Evolutionary conservation across 768 basidiomycete genomes (phyloP), one percentile per base, ranked within the genome.

Genomic region (Hydnum rufescens): DNA sequence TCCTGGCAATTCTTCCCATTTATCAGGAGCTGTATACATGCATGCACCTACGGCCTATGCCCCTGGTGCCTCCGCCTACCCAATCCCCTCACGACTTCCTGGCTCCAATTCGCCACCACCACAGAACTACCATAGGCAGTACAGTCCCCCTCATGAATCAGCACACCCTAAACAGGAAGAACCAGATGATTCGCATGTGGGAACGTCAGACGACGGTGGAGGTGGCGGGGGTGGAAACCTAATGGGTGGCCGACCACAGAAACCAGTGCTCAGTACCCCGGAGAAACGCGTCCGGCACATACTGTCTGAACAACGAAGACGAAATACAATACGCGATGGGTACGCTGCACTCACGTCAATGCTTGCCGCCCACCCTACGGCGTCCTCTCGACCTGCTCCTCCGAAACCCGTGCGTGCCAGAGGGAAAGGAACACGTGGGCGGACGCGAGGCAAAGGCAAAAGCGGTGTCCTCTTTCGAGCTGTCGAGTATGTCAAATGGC

Each of bases 281-380:
- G 85, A 92, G 65, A 88, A 89, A 61, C 75, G 87, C 8, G 74
- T 86, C 16, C 89, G 90, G 63, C 87, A 93, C 68, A 90, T 93
- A 70, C 79, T 87, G 75, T 88, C 85, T 4, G 89, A 93, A 63
- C 88, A 93, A 66, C 86, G 86, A 60, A 82, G 89, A 4, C 77
- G 89, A 5, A 92, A 92, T 60, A 83, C 84, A 49, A 93, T 93
- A 58, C 78, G 85, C 39, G 80, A 85, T 56, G 87, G 87, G 36
- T 93, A 90, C 65, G 78, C 84, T 1, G 84, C 88, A 61, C 67
- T 93, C 39, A 88, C 87, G 30, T 67, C 78, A 0, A 68, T 93
- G 23, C 77, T 92, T 51, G 77, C 84, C 0, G 82, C 85, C 79
- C 77, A 56, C 22, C 56, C 56, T 16, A 8, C 16, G 46, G 57